Percentiles rank a stretch among this genome's conserved stretches.
These are phyloP conservation scores for Coprinopsis marcescibilis DNA, from an alignment of 768 basidiomycete species.

Conservation along the genomic window DNA sequence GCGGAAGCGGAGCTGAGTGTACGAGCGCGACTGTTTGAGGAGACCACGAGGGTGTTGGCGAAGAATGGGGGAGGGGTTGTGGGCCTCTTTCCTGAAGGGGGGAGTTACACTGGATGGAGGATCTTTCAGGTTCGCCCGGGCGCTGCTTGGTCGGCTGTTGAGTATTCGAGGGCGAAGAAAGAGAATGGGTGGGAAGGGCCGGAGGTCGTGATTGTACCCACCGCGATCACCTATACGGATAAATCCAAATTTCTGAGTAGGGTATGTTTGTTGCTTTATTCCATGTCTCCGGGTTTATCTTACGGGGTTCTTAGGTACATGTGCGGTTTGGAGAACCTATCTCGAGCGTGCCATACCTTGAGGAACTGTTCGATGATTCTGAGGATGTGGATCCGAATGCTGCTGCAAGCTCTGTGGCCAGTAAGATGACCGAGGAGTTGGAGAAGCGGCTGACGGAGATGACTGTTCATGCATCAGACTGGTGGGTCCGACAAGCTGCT, in stretches of 20 bases:
- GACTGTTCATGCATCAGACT: constrained; percentile 64
- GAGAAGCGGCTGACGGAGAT: constrained; percentile 42
- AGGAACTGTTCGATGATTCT: constrained; percentile 38
- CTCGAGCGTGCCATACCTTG: constrained; percentile 42
- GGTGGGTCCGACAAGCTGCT: constrained; percentile 21
- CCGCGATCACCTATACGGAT: constrained; percentile 65
- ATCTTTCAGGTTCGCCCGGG: constrained; percentile 55
- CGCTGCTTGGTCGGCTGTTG: constrained; percentile 66
- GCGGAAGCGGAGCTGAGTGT: constrained; percentile 10
- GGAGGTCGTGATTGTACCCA: constrained; percentile 49
- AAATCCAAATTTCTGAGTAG: constrained; percentile 60
- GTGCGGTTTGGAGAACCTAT: constrained; percentile 52
- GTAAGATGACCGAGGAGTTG: constrained; percentile 47
- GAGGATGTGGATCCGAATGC: constrained; percentile 29
- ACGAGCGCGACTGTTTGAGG: constrained; percentile 45
- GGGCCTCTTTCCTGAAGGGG: constrained; percentile 67
- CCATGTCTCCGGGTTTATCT: no score
- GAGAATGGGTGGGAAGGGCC: constrained; percentile 17
- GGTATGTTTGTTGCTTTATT: constrained; percentile 25
- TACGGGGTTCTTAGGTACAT: constrained; percentile 19
- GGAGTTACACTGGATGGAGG: constrained; percentile 41
- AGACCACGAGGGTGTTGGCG: constrained; percentile 52
- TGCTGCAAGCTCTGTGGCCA: constrained; percentile 43
- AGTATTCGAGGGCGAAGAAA: constrained; percentile 44
- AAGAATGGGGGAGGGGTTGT: constrained; percentile 49